These are phyloP conservation scores for Gymnopus androsaceus DNA, from an alignment of 1,284 basidiomycete species.

Conservation along the genomic window DNA sequence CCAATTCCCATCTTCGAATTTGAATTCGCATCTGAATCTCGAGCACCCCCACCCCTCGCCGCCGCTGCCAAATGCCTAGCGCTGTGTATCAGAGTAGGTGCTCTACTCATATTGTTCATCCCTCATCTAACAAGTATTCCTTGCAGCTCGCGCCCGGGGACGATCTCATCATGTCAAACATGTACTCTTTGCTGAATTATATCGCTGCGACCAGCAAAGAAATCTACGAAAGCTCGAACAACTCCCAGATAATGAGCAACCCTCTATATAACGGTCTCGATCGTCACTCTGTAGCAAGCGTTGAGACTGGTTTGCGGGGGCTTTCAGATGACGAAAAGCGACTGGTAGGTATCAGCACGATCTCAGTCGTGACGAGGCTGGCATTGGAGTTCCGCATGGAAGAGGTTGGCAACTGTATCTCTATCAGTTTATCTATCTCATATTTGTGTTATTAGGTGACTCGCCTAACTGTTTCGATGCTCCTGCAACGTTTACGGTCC, in stretches of 20 bases:
- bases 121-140: background rate
- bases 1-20: constrained; percentile 89
- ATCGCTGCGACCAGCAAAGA: constrained; percentile 82
- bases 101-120: background rate
- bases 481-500: constrained; percentile 84
- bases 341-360: constrained; percentile 86
- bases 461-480: constrained; percentile 86
- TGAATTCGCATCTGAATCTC: constrained; percentile 74
- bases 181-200: constrained; percentile 94
- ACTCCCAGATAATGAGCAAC: constrained; percentile 41
- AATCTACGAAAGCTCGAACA: constrained; percentile 53
- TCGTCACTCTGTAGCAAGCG: constrained; percentile 50
- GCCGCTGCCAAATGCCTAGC: constrained; percentile 90
- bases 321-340: constrained; percentile 84
- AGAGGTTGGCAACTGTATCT: constrained; percentile 63
- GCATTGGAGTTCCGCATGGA: constrained; percentile 82
- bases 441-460: constrained; percentile 60
- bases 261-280: constrained; percentile 47
- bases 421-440: background rate
- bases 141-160: constrained; percentile 80
- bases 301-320: constrained; percentile 61
- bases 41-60: constrained; percentile 74
- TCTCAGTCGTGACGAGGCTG: constrained; percentile 83
- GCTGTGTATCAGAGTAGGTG: constrained; percentile 79
- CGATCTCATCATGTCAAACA: constrained; percentile 90